phyloP scores from a whole-genome alignment of 1,284 basidiomycete genomes.

The Cryptococcus sp. region DNA sequence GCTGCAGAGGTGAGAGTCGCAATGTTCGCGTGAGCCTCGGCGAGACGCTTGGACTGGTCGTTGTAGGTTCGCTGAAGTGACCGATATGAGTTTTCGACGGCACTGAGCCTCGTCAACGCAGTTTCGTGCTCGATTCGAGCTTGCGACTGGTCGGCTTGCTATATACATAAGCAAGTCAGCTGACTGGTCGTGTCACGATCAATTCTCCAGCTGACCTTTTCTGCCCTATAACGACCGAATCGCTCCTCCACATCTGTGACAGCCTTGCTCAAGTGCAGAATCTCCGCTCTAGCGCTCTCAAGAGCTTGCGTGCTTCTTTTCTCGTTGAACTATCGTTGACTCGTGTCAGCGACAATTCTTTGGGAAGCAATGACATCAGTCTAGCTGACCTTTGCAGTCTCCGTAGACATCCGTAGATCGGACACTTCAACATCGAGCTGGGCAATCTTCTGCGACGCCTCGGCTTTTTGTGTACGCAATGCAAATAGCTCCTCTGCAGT shows the following conservation, averaged over 20 bases:
- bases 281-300: constrained; percentile 41
- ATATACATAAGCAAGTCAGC: not conserved
- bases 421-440: constrained; percentile 80
- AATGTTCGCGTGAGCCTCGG: constrained; percentile 46
- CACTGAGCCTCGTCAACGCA: constrained; percentile 32
- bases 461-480: constrained; percentile 40
- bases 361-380: not conserved
- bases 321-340: constrained; percentile 42
- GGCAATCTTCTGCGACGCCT: constrained; percentile 65
- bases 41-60: constrained; percentile 42
- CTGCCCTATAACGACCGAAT: constrained; percentile 44
- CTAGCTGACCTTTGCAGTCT: constrained; percentile 43
- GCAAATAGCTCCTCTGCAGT: constrained; percentile 47
- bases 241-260: constrained; percentile 42
- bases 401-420: constrained; percentile 72
- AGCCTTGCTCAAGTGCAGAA: constrained; percentile 38
- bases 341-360: constrained; percentile 3
- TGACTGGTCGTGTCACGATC: not conserved
- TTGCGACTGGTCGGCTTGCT: constrained; percentile 45
- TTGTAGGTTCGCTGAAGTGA: constrained; percentile 45
- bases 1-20: constrained; percentile 46
- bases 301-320: constrained; percentile 39
- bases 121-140: constrained; percentile 41
- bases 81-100: constrained; percentile 33
- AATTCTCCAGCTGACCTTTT: constrained; percentile 32